Evolutionary conservation across 129 eudicot species (phyloP).

Genomic region (Flaveria linearis): DNA sequence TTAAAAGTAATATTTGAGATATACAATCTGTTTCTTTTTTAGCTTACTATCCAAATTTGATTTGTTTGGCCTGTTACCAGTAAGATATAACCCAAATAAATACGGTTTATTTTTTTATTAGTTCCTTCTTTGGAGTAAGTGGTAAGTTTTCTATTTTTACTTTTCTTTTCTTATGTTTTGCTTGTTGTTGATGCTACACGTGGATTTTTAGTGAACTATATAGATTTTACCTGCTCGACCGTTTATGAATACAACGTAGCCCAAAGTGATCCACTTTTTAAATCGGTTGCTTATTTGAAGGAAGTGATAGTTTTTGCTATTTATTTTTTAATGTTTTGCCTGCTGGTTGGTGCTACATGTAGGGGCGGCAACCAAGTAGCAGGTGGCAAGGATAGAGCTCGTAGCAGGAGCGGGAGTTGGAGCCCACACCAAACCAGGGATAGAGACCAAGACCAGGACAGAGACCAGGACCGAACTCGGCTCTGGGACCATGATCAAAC

Average conservation of each 20-base stretch:
- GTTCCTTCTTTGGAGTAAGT: not conserved
- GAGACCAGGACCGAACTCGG: slow-evolving; percentile 45
- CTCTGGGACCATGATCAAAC: slow-evolving; percentile 31
- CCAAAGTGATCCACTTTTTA: not conserved
- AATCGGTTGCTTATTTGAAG: not conserved
- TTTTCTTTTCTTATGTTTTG: not conserved
- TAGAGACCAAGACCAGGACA: slow-evolving; percentile 46
- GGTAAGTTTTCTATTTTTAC: too few species aligned
- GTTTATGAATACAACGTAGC: not conserved
- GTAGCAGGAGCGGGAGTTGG: slow-evolving; percentile 39
- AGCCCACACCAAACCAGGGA: slow-evolving; percentile 40
- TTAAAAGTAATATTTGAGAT: too few species aligned
- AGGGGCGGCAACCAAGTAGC: slow-evolving; percentile 23
- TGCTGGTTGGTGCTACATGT: slow-evolving; percentile 28
- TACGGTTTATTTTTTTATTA: not conserved
- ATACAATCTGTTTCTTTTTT: too few species aligned
- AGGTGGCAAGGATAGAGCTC: slow-evolving; percentile 33
- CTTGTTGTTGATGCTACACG: slow-evolving; percentile 12
- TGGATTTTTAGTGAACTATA: slow-evolving; percentile 1
- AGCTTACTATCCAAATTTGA: not conserved
- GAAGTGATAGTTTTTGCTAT: not conserved
- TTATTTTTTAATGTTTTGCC: slow-evolving; percentile 2
- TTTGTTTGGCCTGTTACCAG: not conserved
- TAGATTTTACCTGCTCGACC: not conserved
- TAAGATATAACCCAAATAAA: not conserved